Evolutionary conservation across 106 monocot genomes (phyloP).

Genomic region (Dendrobium huoshanense): DNA sequence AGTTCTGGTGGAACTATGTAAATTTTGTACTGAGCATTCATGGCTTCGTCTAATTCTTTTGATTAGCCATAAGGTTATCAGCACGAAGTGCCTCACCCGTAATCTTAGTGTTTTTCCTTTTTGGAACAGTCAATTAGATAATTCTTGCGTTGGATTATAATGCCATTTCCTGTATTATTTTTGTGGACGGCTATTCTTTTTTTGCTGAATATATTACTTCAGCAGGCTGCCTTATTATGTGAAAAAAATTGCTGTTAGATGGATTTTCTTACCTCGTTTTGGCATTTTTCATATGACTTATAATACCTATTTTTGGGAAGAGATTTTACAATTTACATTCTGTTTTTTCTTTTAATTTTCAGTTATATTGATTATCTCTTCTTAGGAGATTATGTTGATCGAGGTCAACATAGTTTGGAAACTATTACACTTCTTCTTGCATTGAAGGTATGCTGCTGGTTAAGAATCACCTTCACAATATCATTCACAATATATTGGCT

Average conservation of each 20-base stretch:
- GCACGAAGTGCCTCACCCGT: too few species aligned
- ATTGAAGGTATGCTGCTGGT: constrained; percentile 54
- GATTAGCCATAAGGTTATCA: too few species aligned
- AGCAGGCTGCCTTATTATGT: too few species aligned
- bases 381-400: constrained; percentile 99
- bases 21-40: too few species aligned
- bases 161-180: too few species aligned
- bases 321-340: constrained; percentile 8
- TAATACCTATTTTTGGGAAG: not conserved
- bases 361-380: constrained; percentile 99
- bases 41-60: too few species aligned
- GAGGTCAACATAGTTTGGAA: constrained; percentile 99
- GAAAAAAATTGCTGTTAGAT: not conserved
- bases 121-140: too few species aligned
- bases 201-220: too few species aligned
- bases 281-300: not conserved
- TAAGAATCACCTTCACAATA: not conserved
- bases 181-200: too few species aligned
- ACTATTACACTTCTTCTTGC: constrained; percentile 95
- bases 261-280: not conserved
- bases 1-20: too few species aligned
- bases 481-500: not conserved
- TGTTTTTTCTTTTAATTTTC: constrained; percentile 34
- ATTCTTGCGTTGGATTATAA: too few species aligned
- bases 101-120: too few species aligned